A percentile compares a stretch with the other conserved stretches of the same genome.
phyloP scores from a whole-genome alignment of 441 rosid species.

The Arabidopsis lyrata region DNA sequence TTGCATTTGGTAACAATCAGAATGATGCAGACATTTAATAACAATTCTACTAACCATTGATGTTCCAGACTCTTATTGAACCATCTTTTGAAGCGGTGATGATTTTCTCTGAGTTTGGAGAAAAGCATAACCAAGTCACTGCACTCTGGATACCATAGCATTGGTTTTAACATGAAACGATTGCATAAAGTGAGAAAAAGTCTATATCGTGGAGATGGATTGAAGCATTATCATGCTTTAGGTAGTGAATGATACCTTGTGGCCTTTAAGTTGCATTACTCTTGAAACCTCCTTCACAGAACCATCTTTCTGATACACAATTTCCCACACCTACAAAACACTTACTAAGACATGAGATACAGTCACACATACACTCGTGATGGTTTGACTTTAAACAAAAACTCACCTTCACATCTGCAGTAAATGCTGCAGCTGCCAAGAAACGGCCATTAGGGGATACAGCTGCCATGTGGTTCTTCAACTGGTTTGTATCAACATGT shows the following conservation, averaged over 20 bases:
- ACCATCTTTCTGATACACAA: constrained; percentile 93
- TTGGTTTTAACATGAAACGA: constrained; percentile 22
- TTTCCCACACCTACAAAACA: constrained; percentile 79
- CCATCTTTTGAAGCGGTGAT: constrained; percentile 98
- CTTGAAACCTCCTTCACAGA: constrained; percentile 88
- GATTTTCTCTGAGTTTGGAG: constrained; percentile 87
- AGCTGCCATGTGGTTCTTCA: constrained; percentile 90
- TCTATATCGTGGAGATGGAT: constrained; percentile 7
- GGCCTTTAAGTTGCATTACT: constrained; percentile 98
- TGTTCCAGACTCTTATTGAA: constrained; percentile 90
- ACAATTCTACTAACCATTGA: constrained; percentile 70
- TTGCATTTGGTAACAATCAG: not conserved
- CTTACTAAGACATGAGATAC: constrained; percentile 20
- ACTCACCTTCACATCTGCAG: constrained; percentile 93
- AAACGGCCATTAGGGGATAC: constrained; percentile 98
- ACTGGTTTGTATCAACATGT: constrained; percentile 82
- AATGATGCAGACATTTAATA: constrained; percentile 9
- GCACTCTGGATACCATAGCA: constrained; percentile 52
- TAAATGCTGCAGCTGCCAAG: constrained; percentile 98
- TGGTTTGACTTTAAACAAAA: not conserved
- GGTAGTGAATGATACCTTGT: constrained; percentile 59
- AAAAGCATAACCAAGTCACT: constrained; percentile 88
- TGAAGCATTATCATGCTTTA: constrained; percentile 8
- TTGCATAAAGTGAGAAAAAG: constrained; percentile 24
- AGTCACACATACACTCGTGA: constrained; percentile 12